Conservation (phyloP, 345 rosid genomes). For the Eucalyptus erythrocorys region DNA sequence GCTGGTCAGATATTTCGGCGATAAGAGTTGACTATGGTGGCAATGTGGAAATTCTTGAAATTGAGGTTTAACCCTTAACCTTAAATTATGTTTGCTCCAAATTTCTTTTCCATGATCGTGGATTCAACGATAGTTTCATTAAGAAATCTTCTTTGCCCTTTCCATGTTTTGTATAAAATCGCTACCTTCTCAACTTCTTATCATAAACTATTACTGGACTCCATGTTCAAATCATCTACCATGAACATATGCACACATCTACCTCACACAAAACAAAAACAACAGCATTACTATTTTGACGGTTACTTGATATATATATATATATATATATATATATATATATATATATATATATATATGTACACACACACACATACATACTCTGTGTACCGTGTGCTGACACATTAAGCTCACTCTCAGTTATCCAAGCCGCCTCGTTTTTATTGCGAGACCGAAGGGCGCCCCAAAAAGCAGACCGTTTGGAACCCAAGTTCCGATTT, state of each 20-base stretch:
- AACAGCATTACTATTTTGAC: not conserved
- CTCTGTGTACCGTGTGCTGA: not conserved
- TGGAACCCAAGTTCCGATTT: not conserved
- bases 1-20: not conserved
- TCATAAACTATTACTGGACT: not conserved
- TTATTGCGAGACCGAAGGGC: not conserved
- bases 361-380: not conserved
- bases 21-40: not conserved
- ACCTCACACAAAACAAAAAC: not conserved
- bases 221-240: not conserved
- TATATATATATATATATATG: no score
- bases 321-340: no score
- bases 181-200: not conserved
- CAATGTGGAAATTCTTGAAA: not conserved
- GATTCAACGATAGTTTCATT: not conserved
- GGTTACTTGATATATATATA: not conserved
- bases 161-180: not conserved
- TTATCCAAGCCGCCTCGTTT: not conserved
- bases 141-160: not conserved
- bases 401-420: not conserved
- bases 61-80: not conserved
- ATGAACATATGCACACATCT: not conserved
- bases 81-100: not conserved
- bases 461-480: not conserved
- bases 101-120: not conserved